Evolutionary conservation across 495 filamentous ascomycete species (phyloP).

Genomic region (Penicillium roqueforti): DNA sequence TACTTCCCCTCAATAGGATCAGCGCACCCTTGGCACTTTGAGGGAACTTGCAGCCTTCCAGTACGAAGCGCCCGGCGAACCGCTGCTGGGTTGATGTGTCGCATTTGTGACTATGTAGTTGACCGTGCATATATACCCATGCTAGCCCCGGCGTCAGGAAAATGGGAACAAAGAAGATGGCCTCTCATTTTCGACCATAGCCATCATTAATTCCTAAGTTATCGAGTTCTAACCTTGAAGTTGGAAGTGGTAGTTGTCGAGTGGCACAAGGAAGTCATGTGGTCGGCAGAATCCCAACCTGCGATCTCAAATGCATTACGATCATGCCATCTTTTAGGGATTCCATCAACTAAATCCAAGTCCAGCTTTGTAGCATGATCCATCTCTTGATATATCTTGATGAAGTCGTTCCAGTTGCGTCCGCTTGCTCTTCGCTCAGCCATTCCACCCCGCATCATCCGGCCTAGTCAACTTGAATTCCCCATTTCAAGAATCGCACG

Average conservation of each 20-base stretch:
- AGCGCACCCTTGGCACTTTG: background rate
- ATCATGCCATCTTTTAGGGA: background rate
- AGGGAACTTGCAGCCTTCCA: conserved; percentile 7
- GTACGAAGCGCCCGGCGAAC: conserved; percentile 14
- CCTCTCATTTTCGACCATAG: background rate
- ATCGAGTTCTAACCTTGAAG: background rate
- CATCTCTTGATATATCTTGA: background rate
- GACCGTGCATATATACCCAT: conserved; percentile 2
- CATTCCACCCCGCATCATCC: background rate
- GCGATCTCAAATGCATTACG: background rate
- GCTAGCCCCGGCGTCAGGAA: background rate
- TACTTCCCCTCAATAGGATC: conserved; percentile 8
- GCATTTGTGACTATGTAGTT: conserved; percentile 13
- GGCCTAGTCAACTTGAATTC: background rate
- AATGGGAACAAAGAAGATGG: background rate
- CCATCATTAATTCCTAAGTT: background rate
- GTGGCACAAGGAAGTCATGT: conserved; percentile 10
- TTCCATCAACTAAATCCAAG: background rate
- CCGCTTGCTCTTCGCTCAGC: background rate
- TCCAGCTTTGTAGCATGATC: background rate
- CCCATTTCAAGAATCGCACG: background rate
- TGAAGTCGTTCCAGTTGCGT: background rate
- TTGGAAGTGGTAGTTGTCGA: background rate
- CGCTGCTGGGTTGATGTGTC: conserved; percentile 16
- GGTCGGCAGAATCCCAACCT: background rate